Evolutionary conservation across 768 basidiomycete genomes (phyloP).

Genomic region (Imleria badia): DNA sequence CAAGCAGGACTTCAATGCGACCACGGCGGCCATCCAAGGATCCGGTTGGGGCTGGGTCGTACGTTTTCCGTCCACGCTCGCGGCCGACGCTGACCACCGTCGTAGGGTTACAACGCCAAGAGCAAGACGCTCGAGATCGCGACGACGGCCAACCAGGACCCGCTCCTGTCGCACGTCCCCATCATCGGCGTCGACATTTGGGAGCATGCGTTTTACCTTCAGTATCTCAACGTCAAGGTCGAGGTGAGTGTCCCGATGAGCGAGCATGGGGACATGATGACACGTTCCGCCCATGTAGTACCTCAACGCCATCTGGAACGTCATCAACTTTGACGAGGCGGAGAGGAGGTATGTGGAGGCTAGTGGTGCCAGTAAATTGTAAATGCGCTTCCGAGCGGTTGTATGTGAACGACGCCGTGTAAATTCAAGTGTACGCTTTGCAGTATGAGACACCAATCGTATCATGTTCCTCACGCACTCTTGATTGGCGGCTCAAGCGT

Average conservation of each 20-base stretch:
- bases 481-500: too few relatives aligned
- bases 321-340: slow-evolving; percentile 73
- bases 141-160: slow-evolving; percentile 97
- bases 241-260: slow-evolving; percentile 57
- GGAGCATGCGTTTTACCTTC: slow-evolving; percentile 96
- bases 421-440: too few relatives aligned
- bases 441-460: too few relatives aligned
- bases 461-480: too few relatives aligned
- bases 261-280: neutral
- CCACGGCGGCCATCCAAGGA: slow-evolving; percentile 86
- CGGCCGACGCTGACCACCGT: too few relatives aligned
- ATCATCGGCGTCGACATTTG: slow-evolving; percentile 93
- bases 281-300: slow-evolving; percentile 42
- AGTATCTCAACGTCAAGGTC: slow-evolving; percentile 93
- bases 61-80: slow-evolving; percentile 31
- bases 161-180: slow-evolving; percentile 70
- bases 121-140: slow-evolving; percentile 77
- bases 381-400: slow-evolving; percentile 7
- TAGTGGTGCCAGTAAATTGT: slow-evolving; percentile 34
- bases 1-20: slow-evolving; percentile 80
- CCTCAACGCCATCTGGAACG: slow-evolving; percentile 72
- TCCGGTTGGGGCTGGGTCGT: slow-evolving; percentile 98
- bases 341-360: slow-evolving; percentile 58
- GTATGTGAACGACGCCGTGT: too few relatives aligned
- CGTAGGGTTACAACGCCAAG: slow-evolving; percentile 65